These are phyloP conservation scores for Dentipellis sp. DNA, from an alignment of 768 basidiomycete genomes.

Conservation along the genomic window DNA sequence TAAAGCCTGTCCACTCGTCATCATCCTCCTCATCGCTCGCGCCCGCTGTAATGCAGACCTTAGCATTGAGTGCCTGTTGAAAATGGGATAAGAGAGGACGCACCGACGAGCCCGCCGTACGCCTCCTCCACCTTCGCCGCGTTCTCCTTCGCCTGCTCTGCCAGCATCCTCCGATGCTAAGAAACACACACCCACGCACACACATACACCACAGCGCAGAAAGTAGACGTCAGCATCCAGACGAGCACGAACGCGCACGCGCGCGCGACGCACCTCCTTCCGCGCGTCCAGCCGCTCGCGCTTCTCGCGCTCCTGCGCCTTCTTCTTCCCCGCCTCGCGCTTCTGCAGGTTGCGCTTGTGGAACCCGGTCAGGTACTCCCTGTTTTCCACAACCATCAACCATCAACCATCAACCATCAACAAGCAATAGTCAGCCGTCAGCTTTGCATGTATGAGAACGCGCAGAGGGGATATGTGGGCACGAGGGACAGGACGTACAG, in stretches of 20 bases:
- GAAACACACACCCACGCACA: constrained; percentile 6
- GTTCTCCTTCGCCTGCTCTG: constrained; percentile 72
- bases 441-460: no score
- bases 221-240: not conserved
- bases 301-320: constrained; percentile 70
- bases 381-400: constrained; percentile 23
- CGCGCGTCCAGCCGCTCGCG: constrained; percentile 65
- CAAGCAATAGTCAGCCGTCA: no score
- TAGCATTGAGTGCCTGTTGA: not conserved
- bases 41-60: constrained; percentile 1
- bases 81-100: not conserved
- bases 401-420: not conserved
- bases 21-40: constrained; percentile 25
- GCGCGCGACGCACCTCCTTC: constrained; percentile 50
- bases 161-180: constrained; percentile 70
- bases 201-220: constrained; percentile 12
- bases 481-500: no score
- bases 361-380: constrained; percentile 90
- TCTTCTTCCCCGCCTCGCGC: constrained; percentile 64
- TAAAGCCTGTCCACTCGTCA: constrained; percentile 39
- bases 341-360: constrained; percentile 86
- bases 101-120: constrained; percentile 32
- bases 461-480: no score
- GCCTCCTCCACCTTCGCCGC: constrained; percentile 70
- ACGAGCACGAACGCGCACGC: not conserved